Conservation (phyloP, 805 yeast genomes). For the Saccharomyces jurei region DNA sequence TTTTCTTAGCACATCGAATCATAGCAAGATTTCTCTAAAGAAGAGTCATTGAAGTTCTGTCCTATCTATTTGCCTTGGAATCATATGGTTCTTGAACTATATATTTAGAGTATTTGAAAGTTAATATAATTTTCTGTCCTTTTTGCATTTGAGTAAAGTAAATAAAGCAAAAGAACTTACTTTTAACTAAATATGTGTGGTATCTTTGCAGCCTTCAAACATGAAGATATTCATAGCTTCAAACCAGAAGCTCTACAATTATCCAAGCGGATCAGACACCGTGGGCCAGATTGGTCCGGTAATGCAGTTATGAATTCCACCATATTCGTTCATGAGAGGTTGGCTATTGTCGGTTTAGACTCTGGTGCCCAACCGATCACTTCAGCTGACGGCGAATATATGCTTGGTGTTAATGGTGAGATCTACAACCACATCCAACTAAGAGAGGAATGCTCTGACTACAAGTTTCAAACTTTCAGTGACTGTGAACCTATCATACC, state of each 20-base stretch:
- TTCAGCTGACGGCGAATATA: conserved; percentile 59
- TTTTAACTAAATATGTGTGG: conserved; percentile 69
- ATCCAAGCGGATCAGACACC: conserved; percentile 85
- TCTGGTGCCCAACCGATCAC: conserved; percentile 94
- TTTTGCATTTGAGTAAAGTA: not conserved
- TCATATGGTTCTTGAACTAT: not conserved
- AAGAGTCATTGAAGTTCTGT: not conserved
- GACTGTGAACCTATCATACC: conserved; percentile 98
- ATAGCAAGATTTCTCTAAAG: not conserved
- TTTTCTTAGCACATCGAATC: not conserved
- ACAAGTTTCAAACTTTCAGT: conserved; percentile 70
- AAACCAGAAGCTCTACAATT: conserved; percentile 79
- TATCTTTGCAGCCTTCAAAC: conserved; percentile 82
- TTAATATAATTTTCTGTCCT: not conserved
- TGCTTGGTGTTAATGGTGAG: conserved; percentile 89
- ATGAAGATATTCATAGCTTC: conserved; percentile 65
- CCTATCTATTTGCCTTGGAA: not conserved
- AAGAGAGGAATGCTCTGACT: conserved; percentile 62
- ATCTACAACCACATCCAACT: conserved; percentile 88
- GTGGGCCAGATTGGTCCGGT: conserved; percentile 99
- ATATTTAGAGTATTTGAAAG: not conserved
- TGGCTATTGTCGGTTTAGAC: conserved; percentile 92
- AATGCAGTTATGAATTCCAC: conserved; percentile 68
- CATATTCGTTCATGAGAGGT: conserved; percentile 84
- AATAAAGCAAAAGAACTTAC: not conserved